Percentiles rank a stretch among this genome's conserved stretches.
phyloP scores from a whole-genome alignment of 2,329 filamentous ascomycete genomes.

The Tolypocladium ophioglossoides region DNA sequence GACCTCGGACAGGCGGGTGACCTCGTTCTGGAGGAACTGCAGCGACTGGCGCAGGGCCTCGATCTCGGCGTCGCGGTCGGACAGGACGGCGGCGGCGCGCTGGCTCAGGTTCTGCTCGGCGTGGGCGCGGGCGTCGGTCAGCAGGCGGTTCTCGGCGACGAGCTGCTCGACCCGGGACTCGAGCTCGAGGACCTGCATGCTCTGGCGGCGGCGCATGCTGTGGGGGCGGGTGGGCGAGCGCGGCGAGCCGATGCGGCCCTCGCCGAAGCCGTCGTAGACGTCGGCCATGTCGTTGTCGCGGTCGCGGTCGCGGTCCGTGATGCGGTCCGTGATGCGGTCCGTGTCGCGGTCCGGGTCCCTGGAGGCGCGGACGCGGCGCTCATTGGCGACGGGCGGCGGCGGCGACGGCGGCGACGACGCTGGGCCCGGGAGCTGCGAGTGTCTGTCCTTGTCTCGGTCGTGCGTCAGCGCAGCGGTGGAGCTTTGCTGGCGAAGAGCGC shows the following conservation, averaged over 20 bases:
- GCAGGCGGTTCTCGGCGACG: conserved; percentile 69
- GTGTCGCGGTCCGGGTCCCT: background rate
- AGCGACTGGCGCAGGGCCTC: conserved; percentile 69
- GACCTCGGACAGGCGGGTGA: conserved; percentile 67
- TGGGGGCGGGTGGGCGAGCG: conserved; percentile 88
- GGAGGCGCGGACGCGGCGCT: conserved; percentile 68
- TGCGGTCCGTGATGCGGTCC: no score
- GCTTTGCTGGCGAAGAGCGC: conserved; percentile 26
- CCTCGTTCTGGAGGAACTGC: conserved; percentile 71
- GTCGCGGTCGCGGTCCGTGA: background rate
- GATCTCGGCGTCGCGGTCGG: conserved; percentile 80
- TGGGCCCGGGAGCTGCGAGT: conserved; percentile 3
- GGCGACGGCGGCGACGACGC: conserved; percentile 38
- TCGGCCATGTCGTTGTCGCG: conserved; percentile 68
- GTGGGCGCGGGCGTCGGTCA: conserved; percentile 60
- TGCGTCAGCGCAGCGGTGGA: conserved; percentile 6
- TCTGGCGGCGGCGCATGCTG: conserved; percentile 93
- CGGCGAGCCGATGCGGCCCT: conserved; percentile 76
- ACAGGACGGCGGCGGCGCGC: conserved; percentile 57
- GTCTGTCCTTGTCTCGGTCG: conserved; percentile 8
- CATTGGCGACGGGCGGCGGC: conserved; percentile 66
- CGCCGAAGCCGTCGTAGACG: conserved; percentile 90
- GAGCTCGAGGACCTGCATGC: conserved; percentile 92
- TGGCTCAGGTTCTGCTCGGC: conserved; percentile 58
- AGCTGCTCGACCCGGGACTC: conserved; percentile 79